Conservation (phyloP, 495 filamentous ascomycete genomes). For the Penicillium macrosclerotiorum region DNA sequence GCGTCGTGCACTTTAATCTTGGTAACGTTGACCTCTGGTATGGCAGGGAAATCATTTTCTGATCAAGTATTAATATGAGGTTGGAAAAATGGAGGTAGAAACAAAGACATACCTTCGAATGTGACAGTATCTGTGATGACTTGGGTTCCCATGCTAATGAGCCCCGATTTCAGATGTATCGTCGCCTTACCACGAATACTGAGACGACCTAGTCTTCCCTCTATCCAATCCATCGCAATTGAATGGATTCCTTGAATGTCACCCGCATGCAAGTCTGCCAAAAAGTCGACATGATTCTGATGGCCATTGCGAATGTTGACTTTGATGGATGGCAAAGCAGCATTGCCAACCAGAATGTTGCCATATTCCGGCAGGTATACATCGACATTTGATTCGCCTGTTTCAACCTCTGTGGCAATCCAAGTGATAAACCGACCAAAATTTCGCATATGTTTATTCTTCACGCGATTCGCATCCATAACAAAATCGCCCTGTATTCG, state of each 20-base stretch:
- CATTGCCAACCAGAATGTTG: conserved; percentile 73
- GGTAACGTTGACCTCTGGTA: conserved; percentile 77
- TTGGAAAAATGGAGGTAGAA: background rate
- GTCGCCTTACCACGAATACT: conserved; percentile 67
- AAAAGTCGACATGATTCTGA: conserved; percentile 71
- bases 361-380: conserved; percentile 84
- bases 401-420: conserved; percentile 73
- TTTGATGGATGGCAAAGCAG: conserved; percentile 67
- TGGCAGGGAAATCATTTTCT: conserved; percentile 65
- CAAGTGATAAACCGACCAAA: conserved; percentile 78
- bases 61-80: conserved; percentile 14
- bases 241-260: conserved; percentile 72
- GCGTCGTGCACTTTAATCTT: conserved; percentile 73
- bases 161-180: conserved; percentile 70
- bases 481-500: conserved; percentile 76
- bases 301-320: conserved; percentile 74
- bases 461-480: conserved; percentile 73
- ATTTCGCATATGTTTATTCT: conserved; percentile 64
- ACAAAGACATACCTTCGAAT: conserved; percentile 71
- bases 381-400: conserved; percentile 63
- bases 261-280: conserved; percentile 70
- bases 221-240: conserved; percentile 86
- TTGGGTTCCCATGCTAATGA: conserved; percentile 73
- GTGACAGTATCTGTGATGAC: conserved; percentile 64
- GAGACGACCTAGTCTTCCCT: conserved; percentile 67